Conservation (phyloP, 2,329 filamentous ascomycete genomes). For the Ascomycota sp. region DNA sequence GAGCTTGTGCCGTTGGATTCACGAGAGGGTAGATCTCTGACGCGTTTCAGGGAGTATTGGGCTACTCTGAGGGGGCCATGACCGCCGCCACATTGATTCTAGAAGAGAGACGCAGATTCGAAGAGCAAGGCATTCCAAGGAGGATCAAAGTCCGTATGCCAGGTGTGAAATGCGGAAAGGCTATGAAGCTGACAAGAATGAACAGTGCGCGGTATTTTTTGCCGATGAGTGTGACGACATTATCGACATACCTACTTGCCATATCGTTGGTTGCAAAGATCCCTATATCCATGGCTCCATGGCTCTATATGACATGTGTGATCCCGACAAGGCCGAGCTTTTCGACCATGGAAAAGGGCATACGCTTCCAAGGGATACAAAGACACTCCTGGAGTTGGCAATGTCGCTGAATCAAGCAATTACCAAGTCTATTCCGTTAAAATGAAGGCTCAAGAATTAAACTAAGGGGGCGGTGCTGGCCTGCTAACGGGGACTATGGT, state of each 20-base stretch:
- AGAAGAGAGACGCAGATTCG: conserved; percentile 21
- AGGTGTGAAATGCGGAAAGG: neutral
- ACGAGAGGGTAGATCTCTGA: neutral
- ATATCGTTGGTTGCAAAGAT: conserved; percentile 31
- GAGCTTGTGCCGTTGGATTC: neutral
- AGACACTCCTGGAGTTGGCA: conserved; percentile 22
- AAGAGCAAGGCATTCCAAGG: conserved; percentile 11
- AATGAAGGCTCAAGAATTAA: neutral
- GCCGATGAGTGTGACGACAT: conserved; percentile 24
- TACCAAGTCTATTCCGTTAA: neutral
- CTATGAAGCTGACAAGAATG: neutral
- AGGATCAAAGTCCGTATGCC: conserved; percentile 12
- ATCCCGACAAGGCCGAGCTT: conserved; percentile 33
- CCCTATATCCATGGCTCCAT: conserved; percentile 38
- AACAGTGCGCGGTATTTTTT: conserved; percentile 24
- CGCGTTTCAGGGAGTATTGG: conserved; percentile 23
- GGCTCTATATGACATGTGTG: conserved; percentile 38
- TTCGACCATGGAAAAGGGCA: conserved; percentile 45
- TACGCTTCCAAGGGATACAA: conserved; percentile 31
- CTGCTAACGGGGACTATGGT: no score
- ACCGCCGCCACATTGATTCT: conserved; percentile 29
- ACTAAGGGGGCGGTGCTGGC: no score
- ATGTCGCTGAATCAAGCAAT: conserved; percentile 1
- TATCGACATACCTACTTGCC: conserved; percentile 29
- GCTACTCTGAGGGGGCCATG: conserved; percentile 37